Evolutionary conservation across 1,139 yeast genomes (phyloP), one percentile per base, ranked within the genome.

Genomic region (Scheffersomyces illinoinensis): DNA sequence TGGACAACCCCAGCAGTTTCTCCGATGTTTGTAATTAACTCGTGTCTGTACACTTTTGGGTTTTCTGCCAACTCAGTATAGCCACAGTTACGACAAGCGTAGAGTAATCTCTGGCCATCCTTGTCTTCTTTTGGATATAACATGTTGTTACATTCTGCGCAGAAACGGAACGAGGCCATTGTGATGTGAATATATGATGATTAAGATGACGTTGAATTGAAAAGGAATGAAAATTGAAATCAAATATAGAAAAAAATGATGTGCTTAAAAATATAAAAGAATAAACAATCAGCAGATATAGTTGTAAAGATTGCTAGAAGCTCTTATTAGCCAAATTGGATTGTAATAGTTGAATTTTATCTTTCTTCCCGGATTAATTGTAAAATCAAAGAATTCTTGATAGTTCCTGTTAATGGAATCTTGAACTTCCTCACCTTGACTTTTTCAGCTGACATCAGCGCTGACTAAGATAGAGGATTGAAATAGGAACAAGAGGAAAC

Each of bases 1-100:
- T 92, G 96, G 52, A 96, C 97, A 58, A 93, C 97, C 67, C 99
- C 99, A 1, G 99, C 99, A 1, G 98, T 95, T 70, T 93, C 98
- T 66, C 95, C 91, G 59, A 88, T 91, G 67, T 90, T 90, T 21
- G 98, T 87, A 65, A 92, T 90, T 75, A 95, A 83, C 76, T 95
- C 98, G 74, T 95, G 97, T 66, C 98, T 84, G 73, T 91, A 96
- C 54, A 96, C 97, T 71, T 90, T 85, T 21, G 97, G 89, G 67
- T 90, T 86, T 59, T 89, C 96, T 0, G 99, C 98, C 62, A 90
- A 85, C 74, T 95, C 98, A 2, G 97, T 91, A 74, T 95, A 95
- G 56, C 92, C 88, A 73, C 99, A 95, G 72, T 95, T 95, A 68
- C 99, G 87, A 76, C 99, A 95, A 58, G 97, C 95, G 73, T 91